Base-by-base conservation (phyloP, 331 rosid genomes). In the Prunus yedoensis region DNA sequence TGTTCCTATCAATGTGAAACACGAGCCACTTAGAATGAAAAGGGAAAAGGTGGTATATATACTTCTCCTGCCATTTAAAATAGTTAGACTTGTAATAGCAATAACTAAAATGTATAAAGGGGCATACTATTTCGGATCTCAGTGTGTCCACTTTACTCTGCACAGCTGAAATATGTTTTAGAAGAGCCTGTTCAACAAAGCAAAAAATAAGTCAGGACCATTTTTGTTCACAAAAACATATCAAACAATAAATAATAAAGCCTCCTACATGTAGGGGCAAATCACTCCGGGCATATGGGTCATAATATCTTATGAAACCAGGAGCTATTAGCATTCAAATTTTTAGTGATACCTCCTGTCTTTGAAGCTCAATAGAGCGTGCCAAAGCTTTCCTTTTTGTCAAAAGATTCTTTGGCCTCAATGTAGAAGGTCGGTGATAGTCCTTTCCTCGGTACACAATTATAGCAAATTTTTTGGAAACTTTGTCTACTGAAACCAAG, bases 351-450 rank as follows among this genome's bases (percentile, higher is more conserved):
- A 94, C 98, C 96, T 94, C 96, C 4, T 78, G 97, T 69, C 97
- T 86, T 81, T 94, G 99, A 52, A 94, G 90, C 88, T 94, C 99
- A 62, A 94, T 94, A 14, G 97, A 94, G 61, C 96, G 96, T 41
- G 99, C 97, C 60, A 92, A 76, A 59, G 97, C 99, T 89, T 92
- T 94, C 87, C 99, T 86, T 86, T 94, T 94, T 27, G 99, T 92
- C 81, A 94, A 89, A 73, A 94, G 97, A 89, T 92, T 94, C 89
- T 86, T 94, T 50, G 97, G 99, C 82, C 99, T 86, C 85, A 94
- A 81, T 14, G 72, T 79, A 68, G 95, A 85, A 80, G 99, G 99
- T 15, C 97, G 86, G 67, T 71, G 80, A 83, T 94, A 94, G 69
- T 88, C 92, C 59, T 90, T 89, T 78, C 99, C 99, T 10, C 99